A percentile compares a stretch with the other conserved stretches of the same genome.
phyloP scores from a whole-genome alignment of 352 stramenopile species.

The Globisporangium iwayamae region DNA sequence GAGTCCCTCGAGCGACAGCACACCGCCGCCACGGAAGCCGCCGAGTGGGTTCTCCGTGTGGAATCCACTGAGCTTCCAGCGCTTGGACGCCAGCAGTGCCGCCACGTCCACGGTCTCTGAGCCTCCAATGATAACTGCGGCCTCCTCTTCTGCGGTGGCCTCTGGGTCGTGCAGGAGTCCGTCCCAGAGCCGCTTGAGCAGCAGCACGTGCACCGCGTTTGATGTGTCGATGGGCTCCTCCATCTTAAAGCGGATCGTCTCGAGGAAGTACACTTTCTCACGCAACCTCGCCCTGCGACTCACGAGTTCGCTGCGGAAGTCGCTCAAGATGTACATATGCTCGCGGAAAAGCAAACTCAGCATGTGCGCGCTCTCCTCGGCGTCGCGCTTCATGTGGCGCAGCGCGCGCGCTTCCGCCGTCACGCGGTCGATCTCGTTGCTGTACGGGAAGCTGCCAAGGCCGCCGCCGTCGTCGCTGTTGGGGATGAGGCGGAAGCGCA shows the following conservation, averaged over 20 bases:
- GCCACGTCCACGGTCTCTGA: conserved; percentile 32
- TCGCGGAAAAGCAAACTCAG: conserved; percentile 63
- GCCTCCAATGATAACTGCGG: conserved; percentile 14
- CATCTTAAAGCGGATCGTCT: conserved; percentile 70
- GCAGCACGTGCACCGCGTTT: conserved; percentile 43
- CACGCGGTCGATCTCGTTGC: conserved; percentile 27
- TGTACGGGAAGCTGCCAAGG: conserved; percentile 30
- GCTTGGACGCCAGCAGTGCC: conserved; percentile 52
- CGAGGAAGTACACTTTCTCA: conserved; percentile 63
- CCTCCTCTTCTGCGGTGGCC: conserved; percentile 18
- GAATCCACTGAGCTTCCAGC: conserved; percentile 72
- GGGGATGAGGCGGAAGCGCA: conserved; percentile 51
- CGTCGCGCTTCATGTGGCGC: conserved; percentile 54
- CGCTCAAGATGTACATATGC: conserved; percentile 45
- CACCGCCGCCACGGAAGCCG: conserved; percentile 69
- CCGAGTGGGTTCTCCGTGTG: conserved; percentile 78
- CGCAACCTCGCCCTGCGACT: conserved; percentile 38
- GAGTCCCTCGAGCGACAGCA: conserved; percentile 70
- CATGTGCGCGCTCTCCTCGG: conserved; percentile 63
- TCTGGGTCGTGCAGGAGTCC: conserved; percentile 27
- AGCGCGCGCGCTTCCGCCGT: conserved; percentile 37
- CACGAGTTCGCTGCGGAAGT: conserved; percentile 62
- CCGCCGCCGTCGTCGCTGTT: conserved; percentile 31
- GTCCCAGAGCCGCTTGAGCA: conserved; percentile 75
- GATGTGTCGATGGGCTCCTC: conserved; percentile 58